These are phyloP conservation scores for Monosporozyma aquatica DNA, from an alignment of 805 yeast species.

Conservation along the genomic window DNA sequence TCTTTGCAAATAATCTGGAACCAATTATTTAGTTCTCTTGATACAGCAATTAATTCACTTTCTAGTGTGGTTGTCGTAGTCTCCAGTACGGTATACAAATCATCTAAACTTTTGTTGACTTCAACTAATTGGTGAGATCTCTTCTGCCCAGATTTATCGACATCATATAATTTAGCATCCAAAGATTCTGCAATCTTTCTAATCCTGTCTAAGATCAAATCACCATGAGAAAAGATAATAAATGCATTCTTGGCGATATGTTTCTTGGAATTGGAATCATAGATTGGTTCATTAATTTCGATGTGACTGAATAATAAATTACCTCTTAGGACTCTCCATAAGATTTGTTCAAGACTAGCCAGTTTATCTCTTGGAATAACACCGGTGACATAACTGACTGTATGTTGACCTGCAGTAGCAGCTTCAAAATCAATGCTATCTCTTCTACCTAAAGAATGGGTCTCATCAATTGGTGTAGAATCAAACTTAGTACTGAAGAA, in stretches of 20 bases:
- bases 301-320: constrained; percentile 53
- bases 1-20: constrained; percentile 46
- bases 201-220: constrained; percentile 48
- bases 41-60: constrained; percentile 57
- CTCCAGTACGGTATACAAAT: constrained; percentile 40
- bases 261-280: constrained; percentile 43
- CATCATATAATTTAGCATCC: constrained; percentile 53
- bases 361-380: constrained; percentile 55
- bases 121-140: constrained; percentile 34
- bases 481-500: constrained; percentile 32
- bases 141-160: constrained; percentile 35
- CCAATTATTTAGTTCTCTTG: constrained; percentile 55
- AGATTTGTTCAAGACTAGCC: constrained; percentile 51
- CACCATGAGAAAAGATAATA: constrained; percentile 64
- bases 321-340: constrained; percentile 71
- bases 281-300: constrained; percentile 47
- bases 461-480: constrained; percentile 6
- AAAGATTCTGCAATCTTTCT: constrained; percentile 60
- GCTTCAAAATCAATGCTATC: constrained; percentile 15
- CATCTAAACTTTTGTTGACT: constrained; percentile 36
- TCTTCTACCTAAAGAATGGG: constrained; percentile 8
- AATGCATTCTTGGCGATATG: constrained; percentile 50
- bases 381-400: constrained; percentile 51
- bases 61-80: constrained; percentile 45
- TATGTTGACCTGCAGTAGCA: constrained; percentile 20